Evolutionary conservation across 2,329 filamentous ascomycete species (phyloP).

Genomic region (Pseudogymnoascus sp.): DNA sequence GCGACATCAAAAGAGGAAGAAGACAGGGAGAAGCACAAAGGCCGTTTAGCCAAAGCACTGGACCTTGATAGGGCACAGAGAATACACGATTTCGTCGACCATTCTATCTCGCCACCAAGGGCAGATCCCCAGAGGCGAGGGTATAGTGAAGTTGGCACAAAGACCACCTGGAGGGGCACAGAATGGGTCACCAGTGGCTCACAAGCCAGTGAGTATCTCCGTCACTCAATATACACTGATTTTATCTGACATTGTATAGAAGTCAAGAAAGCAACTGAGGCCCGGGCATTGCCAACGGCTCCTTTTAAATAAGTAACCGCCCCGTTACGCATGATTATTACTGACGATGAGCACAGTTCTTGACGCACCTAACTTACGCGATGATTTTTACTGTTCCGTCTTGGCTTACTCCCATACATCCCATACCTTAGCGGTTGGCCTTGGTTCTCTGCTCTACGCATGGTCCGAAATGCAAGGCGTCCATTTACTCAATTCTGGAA

Average conservation of each 20-base stretch:
- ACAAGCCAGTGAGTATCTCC: slow-evolving; percentile 18
- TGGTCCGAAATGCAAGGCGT: slow-evolving; percentile 77
- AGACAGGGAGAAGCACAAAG: slow-evolving; percentile 60
- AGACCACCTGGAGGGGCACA: slow-evolving; percentile 30
- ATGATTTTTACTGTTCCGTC: slow-evolving; percentile 92
- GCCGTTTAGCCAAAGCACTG: slow-evolving; percentile 70
- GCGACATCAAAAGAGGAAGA: slow-evolving; percentile 41
- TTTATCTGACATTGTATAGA: slow-evolving; percentile 16
- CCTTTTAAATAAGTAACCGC: slow-evolving; percentile 62
- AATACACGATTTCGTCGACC: slow-evolving; percentile 47
- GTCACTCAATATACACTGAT: neutral
- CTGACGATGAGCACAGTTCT: slow-evolving; percentile 55
- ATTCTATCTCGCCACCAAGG: slow-evolving; percentile 21
- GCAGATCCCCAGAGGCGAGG: slow-evolving; percentile 24
- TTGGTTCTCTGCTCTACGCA: slow-evolving; percentile 71
- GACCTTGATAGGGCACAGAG: slow-evolving; percentile 64
- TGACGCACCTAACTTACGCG: slow-evolving; percentile 79
- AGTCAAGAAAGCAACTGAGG: slow-evolving; percentile 23
- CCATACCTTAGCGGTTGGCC: slow-evolving; percentile 73
- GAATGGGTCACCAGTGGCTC: slow-evolving; percentile 22
- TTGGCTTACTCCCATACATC: slow-evolving; percentile 74
- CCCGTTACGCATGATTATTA: neutral
- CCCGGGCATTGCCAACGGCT: slow-evolving; percentile 52
- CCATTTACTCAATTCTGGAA: slow-evolving; percentile 44
- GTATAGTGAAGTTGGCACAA: slow-evolving; percentile 17